Percentiles rank a stretch among this genome's conserved stretches.
These are phyloP conservation scores for Cryphonectria japonica DNA, from an alignment of 2,329 filamentous ascomycete species.

Conservation along the genomic window DNA sequence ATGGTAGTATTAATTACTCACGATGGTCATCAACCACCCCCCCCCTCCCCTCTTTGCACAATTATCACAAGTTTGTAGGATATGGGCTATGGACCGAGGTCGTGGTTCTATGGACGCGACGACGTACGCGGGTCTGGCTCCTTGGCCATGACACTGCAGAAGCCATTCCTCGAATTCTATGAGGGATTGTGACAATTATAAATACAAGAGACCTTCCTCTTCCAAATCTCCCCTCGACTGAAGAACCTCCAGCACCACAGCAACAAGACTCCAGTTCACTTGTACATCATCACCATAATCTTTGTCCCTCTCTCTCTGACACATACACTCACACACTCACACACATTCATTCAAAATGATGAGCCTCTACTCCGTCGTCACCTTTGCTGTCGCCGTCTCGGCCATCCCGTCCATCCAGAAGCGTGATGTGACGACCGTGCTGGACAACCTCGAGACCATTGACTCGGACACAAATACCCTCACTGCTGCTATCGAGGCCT, in stretches of 20 bases:
- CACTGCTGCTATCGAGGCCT: constrained; percentile 19
- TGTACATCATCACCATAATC: background rate
- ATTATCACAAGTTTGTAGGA: background rate
- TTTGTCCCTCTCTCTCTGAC: no score
- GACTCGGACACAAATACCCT: constrained; percentile 21
- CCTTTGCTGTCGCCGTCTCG: constrained; percentile 24
- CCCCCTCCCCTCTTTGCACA: background rate
- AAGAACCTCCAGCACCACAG: background rate
- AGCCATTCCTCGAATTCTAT: background rate
- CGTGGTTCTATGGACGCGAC: background rate
- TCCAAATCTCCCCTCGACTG: background rate
- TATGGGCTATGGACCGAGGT: background rate
- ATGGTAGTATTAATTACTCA: background rate
- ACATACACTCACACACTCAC: background rate
- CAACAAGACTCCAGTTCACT: background rate
- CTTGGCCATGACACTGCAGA: background rate
- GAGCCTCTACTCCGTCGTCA: constrained; percentile 20
- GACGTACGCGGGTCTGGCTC: background rate
- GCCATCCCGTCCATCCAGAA: constrained; percentile 15
- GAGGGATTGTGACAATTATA: background rate
- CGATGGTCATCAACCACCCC: background rate
- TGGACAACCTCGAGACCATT: constrained; percentile 25
- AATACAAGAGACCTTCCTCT: background rate
- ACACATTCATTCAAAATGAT: constrained; percentile 19
- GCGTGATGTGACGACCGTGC: constrained; percentile 19